Percentiles rank a stretch among this genome's conserved stretches.
Evolutionary conservation across 371 early-diverging fungal species (phyloP).

Genomic region (Mucor lusitanicus): DNA sequence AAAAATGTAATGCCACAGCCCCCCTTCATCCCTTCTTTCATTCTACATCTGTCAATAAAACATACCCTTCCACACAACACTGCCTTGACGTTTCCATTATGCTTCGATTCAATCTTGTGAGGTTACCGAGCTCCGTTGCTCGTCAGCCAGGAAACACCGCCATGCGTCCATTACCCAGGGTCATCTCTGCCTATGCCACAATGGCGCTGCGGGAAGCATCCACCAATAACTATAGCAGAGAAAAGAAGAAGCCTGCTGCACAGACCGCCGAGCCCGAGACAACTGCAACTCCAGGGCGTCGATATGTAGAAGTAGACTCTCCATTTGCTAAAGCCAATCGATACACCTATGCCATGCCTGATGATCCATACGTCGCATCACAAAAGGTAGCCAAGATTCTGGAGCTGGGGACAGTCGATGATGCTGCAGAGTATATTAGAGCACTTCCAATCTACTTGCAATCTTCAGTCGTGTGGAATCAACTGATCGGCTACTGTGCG

Average conservation of each 20-base stretch:
- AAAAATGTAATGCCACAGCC: neutral
- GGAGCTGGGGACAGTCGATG: conserved; percentile 12
- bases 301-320: conserved; percentile 22
- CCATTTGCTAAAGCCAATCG: conserved; percentile 18
- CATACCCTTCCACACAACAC: neutral
- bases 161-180: neutral
- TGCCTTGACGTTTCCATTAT: neutral
- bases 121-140: neutral
- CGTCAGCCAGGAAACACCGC: neutral
- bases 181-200: neutral
- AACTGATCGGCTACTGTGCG: conserved; percentile 26
- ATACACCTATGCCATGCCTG: conserved; percentile 21
- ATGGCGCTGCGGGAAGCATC: neutral
- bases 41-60: neutral
- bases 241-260: neutral
- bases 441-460: conserved; percentile 26
- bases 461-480: conserved; percentile 29
- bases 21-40: neutral
- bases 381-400: conserved; percentile 16
- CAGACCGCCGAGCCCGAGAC: neutral
- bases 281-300: neutral
- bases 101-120: neutral
- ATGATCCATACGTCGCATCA: conserved; percentile 27
- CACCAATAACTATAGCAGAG: neutral
- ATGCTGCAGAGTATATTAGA: conserved; percentile 23